Evolutionary conservation across 108 stramenopile species (phyloP).

Genomic region (Skeletonema menzelii): DNA sequence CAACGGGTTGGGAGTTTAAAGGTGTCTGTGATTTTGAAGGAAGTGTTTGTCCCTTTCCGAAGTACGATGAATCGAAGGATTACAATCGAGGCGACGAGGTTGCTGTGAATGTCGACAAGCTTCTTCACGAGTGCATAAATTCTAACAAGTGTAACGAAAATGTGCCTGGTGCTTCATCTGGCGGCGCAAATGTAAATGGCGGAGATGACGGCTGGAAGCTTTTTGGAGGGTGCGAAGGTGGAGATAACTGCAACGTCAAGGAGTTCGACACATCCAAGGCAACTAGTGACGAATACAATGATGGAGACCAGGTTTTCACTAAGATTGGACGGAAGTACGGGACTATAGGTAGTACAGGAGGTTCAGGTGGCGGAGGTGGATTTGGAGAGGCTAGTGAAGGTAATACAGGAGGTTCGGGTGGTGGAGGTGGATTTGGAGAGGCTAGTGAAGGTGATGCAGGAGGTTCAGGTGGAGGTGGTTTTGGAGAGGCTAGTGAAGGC

Average conservation of each 20-base stretch:
- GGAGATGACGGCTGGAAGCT: background rate
- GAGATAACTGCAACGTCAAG: background rate
- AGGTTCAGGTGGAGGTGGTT: background rate
- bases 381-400: background rate
- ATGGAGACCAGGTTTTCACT: background rate
- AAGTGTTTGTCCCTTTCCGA: background rate
- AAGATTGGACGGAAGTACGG: background rate
- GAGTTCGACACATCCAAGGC: background rate
- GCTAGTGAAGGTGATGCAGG: background rate
- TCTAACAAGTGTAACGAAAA: background rate
- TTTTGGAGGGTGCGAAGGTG: background rate
- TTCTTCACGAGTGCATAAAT: background rate
- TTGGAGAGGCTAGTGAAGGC: background rate
- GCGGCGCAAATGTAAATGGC: background rate
- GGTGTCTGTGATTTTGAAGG: background rate
- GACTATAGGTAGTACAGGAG: background rate
- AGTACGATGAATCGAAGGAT: background rate
- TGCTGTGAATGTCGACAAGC: background rate
- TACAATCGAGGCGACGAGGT: background rate
- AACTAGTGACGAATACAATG: background rate
- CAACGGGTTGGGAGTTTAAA: background rate
- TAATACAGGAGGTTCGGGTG: background rate
- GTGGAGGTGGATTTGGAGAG: background rate
- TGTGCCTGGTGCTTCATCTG: background rate
- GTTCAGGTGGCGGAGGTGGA: background rate